A percentile compares a stretch with the other conserved stretches of the same genome.
phyloP scores from a whole-genome alignment of 371 early-diverging fungal species.

The Syncephalis fuscata region DNA sequence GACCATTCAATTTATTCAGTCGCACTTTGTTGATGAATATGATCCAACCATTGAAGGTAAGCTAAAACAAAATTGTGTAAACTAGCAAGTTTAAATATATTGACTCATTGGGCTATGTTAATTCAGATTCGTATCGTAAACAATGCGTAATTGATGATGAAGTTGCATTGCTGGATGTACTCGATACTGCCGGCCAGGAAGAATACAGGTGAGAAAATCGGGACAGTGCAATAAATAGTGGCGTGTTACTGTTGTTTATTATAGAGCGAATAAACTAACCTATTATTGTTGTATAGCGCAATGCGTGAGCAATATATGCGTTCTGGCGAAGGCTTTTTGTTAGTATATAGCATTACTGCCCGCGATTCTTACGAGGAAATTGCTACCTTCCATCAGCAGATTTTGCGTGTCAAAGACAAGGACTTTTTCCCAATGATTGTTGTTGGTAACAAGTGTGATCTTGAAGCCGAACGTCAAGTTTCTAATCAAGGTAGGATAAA shows the following conservation, averaged over 20 bases:
- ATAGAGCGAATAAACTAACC: not conserved
- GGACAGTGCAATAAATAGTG: too few relatives aligned
- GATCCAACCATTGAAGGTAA: conserved; percentile 86
- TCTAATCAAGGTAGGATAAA: conserved; percentile 24
- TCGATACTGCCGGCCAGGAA: conserved; percentile 91
- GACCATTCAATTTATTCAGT: conserved; percentile 81
- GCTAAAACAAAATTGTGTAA: not conserved
- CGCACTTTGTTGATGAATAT: conserved; percentile 81
- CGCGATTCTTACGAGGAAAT: conserved; percentile 68
- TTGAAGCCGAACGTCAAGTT: conserved; percentile 65
- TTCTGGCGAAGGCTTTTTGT: conserved; percentile 73
- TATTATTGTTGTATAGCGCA: conserved; percentile 2
- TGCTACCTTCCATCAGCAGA: conserved; percentile 51
- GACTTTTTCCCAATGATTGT: conserved; percentile 76
- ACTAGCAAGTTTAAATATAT: too few relatives aligned
- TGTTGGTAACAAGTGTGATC: conserved; percentile 91
- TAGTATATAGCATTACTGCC: conserved; percentile 62
- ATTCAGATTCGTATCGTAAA: conserved; percentile 75
- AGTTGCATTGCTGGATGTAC: conserved; percentile 68
- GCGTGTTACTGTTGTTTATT: too few relatives aligned
- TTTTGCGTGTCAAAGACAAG: conserved; percentile 64
- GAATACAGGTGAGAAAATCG: conserved; percentile 47
- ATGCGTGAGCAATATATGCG: conserved; percentile 46
- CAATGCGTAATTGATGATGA: conserved; percentile 72
- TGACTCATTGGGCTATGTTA: too few relatives aligned